These are phyloP conservation scores for Phytophthora multivora DNA, from an alignment of 352 stramenopile species.

Conservation along the genomic window DNA sequence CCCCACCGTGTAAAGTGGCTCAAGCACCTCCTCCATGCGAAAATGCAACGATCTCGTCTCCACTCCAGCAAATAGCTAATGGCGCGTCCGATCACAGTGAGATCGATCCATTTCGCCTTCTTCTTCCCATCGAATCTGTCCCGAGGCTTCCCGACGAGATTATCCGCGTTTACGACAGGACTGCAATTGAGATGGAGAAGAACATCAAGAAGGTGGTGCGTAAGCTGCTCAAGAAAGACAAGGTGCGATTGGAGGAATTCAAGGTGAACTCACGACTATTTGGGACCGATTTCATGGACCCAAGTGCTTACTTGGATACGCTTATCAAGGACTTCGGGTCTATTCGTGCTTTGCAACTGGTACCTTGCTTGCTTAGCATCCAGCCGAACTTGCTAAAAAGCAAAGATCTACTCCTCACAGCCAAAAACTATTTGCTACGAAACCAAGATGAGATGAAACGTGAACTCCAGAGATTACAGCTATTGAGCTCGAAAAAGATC, in stretches of 20 bases:
- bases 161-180: slow-evolving; percentile 65
- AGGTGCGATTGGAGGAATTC: slow-evolving; percentile 68
- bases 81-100: background rate
- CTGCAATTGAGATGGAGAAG: slow-evolving; percentile 72
- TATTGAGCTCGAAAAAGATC: background rate
- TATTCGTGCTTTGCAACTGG: slow-evolving; percentile 61
- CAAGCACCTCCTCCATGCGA: background rate
- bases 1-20: background rate
- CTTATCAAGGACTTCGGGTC: slow-evolving; percentile 62
- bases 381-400: slow-evolving; percentile 70
- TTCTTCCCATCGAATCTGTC: slow-evolving; percentile 52
- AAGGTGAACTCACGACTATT: slow-evolving; percentile 82
- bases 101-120: slow-evolving; percentile 57
- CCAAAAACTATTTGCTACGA: slow-evolving; percentile 55
- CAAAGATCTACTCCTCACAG: slow-evolving; percentile 51
- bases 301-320: slow-evolving; percentile 67
- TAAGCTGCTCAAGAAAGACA: slow-evolving; percentile 69
- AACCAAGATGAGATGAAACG: slow-evolving; percentile 45
- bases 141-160: slow-evolving; percentile 56
- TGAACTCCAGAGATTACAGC: slow-evolving; percentile 29
- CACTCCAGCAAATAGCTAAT: background rate
- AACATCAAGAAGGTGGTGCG: slow-evolving; percentile 72
- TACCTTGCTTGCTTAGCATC: slow-evolving; percentile 69
- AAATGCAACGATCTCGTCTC: background rate
- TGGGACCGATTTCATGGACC: slow-evolving; percentile 84